Base-by-base conservation (phyloP, 164 flowering plant genomes). In the Cinnamomum chago region DNA sequence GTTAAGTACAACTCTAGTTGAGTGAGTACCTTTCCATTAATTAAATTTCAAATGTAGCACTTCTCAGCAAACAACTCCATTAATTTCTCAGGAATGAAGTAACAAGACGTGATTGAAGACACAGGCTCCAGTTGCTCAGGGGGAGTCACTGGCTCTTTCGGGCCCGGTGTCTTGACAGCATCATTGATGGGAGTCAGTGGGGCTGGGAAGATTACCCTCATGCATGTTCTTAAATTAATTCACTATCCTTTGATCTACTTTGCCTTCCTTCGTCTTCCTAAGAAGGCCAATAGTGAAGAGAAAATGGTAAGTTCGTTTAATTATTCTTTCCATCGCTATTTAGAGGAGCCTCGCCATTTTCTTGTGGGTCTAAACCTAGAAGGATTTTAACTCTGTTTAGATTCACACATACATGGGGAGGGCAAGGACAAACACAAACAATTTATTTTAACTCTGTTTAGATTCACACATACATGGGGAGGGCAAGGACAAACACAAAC, bases 261-360 rank as follows among this genome's bases (percentile, higher is more conserved):
- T 11, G 98, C 99, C 15, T 96, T 90, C 81, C 97, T 94, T 22
- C 86, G 99, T 68, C 92, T 96, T 13, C 91, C 95, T 2, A 87
- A 90, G 78, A 95, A 91, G 78, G 90, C 33, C 33, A 30, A 3
- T 30, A 82, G 85, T 4, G 85, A 87, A 30, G 90, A 92, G 65
- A 96, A 94, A 81, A 85, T 90, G 93, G 97, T 90, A 79, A 75
- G 69, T 27, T 58, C 10, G 2, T 12, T 15, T 2, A 23, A 40
- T 40, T 9, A 7, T 40, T 40, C 47, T 40, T 40, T 40, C 47
- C 11, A 40, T 40, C 9, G 47, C 47, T 9, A 40, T 40, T 40
- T 40, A 40, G 47, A 7, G 47, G 47, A 9, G 47, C 47, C 9
- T 40, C 47, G 10, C 11, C 47, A 9, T 40, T 40, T 40, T 40